Conservation (phyloP, 768 basidiomycete genomes). For the Tulasnella sp. region DNA sequence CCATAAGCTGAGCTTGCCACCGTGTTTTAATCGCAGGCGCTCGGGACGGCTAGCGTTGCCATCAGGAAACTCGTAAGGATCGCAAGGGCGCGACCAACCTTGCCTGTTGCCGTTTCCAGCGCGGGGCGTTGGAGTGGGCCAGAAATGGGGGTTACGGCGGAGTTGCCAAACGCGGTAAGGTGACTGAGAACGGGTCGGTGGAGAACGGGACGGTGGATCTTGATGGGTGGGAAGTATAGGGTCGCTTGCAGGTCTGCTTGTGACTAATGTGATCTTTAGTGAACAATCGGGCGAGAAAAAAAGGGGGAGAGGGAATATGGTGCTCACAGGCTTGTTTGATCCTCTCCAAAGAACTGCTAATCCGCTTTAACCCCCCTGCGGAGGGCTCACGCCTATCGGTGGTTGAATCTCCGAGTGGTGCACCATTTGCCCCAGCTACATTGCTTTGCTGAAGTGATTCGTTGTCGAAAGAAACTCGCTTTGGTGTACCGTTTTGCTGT, state of each 20-base stretch:
- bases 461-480: constrained; percentile 27
- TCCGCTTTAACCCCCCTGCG: constrained; percentile 17
- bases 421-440: constrained; percentile 1
- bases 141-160: constrained; percentile 20
- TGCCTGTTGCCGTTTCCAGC: neutral
- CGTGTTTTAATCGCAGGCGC: neutral
- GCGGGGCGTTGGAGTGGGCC: neutral
- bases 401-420: constrained; percentile 7
- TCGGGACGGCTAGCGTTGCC: neutral
- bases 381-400: neutral
- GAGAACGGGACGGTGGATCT: constrained; percentile 10
- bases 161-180: constrained; percentile 10
- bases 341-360: constrained; percentile 21
- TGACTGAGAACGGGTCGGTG: constrained; percentile 12
- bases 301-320: neutral
- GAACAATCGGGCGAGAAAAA: neutral
- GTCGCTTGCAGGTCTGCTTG: constrained; percentile 4
- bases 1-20: neutral
- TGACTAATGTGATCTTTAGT: neutral
- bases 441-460: constrained; percentile 13
- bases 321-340: constrained; percentile 18
- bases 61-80: constrained; percentile 20
- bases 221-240: constrained; percentile 15
- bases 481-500: neutral
- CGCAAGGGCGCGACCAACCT: constrained; percentile 12